These are phyloP conservation scores for Clonostachys byssicola DNA, from an alignment of 2,329 filamentous ascomycete genomes.

Conservation along the genomic window DNA sequence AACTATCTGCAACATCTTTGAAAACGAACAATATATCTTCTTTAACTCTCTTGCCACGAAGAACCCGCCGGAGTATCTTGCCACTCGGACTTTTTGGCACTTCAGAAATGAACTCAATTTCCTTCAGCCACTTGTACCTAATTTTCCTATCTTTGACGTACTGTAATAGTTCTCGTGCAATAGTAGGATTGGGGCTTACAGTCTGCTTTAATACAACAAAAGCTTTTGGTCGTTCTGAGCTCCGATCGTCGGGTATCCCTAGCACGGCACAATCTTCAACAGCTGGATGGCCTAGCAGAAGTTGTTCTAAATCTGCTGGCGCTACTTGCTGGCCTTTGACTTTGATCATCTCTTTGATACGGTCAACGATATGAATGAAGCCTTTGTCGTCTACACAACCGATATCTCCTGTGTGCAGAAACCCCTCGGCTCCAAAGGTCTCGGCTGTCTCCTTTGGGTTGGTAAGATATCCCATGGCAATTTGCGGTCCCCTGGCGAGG, in stretches of 20 bases:
- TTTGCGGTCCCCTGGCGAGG: slow-evolving; percentile 67
- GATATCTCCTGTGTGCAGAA: slow-evolving; percentile 88
- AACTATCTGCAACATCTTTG: too few relatives aligned
- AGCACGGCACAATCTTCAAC: neutral
- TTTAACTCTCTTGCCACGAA: slow-evolving; percentile 16
- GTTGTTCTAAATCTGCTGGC: slow-evolving; percentile 73
- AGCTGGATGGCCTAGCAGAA: slow-evolving; percentile 1
- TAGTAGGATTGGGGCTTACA: too few relatives aligned
- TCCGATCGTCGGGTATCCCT: slow-evolving; percentile 63
- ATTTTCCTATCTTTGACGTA: slow-evolving; percentile 46
- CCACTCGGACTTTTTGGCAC: slow-evolving; percentile 68
- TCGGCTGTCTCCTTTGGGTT: slow-evolving; percentile 66
- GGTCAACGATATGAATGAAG: slow-evolving; percentile 88
- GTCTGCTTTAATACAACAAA: slow-evolving; percentile 23
- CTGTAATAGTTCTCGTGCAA: too few relatives aligned
- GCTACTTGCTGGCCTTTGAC: slow-evolving; percentile 60
- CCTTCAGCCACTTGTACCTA: slow-evolving; percentile 64
- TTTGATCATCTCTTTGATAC: slow-evolving; percentile 64
- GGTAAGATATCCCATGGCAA: slow-evolving; percentile 76
- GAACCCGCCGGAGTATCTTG: slow-evolving; percentile 41
- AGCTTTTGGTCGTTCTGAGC: slow-evolving; percentile 53
- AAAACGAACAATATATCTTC: too few relatives aligned
- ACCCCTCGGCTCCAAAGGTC: slow-evolving; percentile 71
- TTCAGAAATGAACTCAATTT: slow-evolving; percentile 61
- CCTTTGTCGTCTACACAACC: slow-evolving; percentile 73